Evolutionary conservation across 176 grass and related monocot genomes (phyloP), one percentile per base, ranked within the genome.

Genomic region (Bromus sterilis): DNA sequence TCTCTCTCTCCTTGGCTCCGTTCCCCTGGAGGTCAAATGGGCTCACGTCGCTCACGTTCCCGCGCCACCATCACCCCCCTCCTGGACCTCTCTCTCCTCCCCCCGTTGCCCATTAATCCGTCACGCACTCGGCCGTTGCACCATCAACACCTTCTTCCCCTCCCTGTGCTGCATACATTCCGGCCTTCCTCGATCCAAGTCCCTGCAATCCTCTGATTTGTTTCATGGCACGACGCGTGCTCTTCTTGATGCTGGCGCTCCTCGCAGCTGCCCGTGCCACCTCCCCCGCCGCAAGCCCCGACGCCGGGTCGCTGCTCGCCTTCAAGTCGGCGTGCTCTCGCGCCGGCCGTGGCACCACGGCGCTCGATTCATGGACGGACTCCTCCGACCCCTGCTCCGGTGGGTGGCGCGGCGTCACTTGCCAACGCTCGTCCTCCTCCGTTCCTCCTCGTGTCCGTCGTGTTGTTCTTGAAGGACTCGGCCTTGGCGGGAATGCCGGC

Each of bases 261-360:
- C 56, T 46, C 14, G 40, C 82, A 15, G 30, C 58, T 11, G 2
- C n/a, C 64, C 3, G 18, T 62, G 75, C 30, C 71, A 62, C 30
- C 42, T 28, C 28, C 24, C 1, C 48, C 7, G 16, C 24, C n/a
- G 29, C 79, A 2, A 85, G 76, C 78, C 78, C 84, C 15, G 95
- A 93, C 80, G 55, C 71, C n/a, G 49, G 10, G 53, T 66, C 74
- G 31, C 86, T 98, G 41, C 86, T 98, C 48, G 79, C 90, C 16
- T 98, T 98, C 86, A 93, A 91, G 64, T 81, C 79, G 33, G 89
- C 91, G 18, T 89, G 89, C 56, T 65, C 87, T 37, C 65, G 85
- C 70, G 71, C 87, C 53, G 78, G 83, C 70, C 68, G 13, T 46
- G 41, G 21, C 24, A 41, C 13, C 32, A 32, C 33, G 1, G 86